Evolutionary conservation across 306 rosid species (phyloP).

Genomic region (Citrullus amarus): DNA sequence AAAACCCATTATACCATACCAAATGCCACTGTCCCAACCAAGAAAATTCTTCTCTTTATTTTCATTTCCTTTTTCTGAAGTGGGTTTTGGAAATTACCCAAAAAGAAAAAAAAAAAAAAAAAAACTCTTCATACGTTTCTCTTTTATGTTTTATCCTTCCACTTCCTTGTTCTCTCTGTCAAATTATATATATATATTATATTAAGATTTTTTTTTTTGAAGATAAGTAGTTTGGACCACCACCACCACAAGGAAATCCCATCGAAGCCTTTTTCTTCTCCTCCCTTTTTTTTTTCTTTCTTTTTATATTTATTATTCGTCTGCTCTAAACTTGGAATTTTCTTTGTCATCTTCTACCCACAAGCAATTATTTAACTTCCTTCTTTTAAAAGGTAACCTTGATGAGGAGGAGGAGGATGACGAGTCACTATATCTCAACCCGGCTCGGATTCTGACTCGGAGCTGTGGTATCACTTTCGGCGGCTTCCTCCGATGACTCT

Average conservation of each 20-base stretch:
- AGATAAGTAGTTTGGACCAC: slow-evolving; percentile 23
- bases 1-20: slow-evolving; percentile 33
- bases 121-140: neutral
- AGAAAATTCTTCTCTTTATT: neutral
- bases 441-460: slow-evolving; percentile 42
- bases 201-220: slow-evolving; percentile 27
- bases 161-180: neutral
- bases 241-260: neutral
- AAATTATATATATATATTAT: neutral
- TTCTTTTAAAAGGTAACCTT: slow-evolving; percentile 46
- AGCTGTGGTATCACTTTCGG: slow-evolving; percentile 54
- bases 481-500: slow-evolving; percentile 24
- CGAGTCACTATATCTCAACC: slow-evolving; percentile 41
- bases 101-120: neutral
- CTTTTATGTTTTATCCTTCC: no score
- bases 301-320: neutral
- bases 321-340: slow-evolving; percentile 35
- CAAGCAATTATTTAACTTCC: slow-evolving; percentile 52
- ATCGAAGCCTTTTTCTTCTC: neutral
- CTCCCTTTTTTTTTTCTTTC: neutral
- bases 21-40: slow-evolving; percentile 18
- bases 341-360: slow-evolving; percentile 80
- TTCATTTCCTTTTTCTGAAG: neutral
- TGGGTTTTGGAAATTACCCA: slow-evolving; percentile 1
- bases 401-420: slow-evolving; percentile 30